These are phyloP conservation scores for Dictyostelium brefeldianum DNA, from an alignment of 78 protist species.

Conservation along the genomic window DNA sequence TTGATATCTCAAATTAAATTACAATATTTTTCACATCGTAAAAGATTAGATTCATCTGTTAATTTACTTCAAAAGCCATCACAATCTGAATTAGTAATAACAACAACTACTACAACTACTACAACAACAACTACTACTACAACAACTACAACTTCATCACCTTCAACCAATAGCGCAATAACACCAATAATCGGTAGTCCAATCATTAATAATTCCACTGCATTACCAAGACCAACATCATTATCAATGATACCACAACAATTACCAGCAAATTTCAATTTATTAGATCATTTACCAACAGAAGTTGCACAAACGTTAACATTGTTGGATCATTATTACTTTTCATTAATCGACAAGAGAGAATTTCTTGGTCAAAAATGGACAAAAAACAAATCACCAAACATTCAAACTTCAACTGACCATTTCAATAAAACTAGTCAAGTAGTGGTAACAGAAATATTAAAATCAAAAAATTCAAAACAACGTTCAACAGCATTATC, in stretches of 20 bases:
- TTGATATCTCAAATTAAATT: constrained; percentile 21
- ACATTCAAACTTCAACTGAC: constrained; percentile 48
- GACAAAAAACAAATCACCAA: constrained; percentile 69
- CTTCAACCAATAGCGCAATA: too few relatives aligned
- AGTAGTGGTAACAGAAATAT: constrained; percentile 17
- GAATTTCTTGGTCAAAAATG: constrained; percentile 58
- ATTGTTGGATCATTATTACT: constrained; percentile 18
- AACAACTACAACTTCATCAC: not conserved
- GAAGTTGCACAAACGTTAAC: constrained; percentile 63
- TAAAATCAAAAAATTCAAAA: constrained; percentile 42
- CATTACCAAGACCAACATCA: not conserved
- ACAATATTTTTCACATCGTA: constrained; percentile 42
- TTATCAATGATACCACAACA: not conserved
- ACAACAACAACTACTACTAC: not conserved
- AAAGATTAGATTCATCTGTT: not conserved
- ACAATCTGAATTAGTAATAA: not conserved
- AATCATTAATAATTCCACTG: not conserved
- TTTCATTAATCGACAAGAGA: constrained; percentile 60
- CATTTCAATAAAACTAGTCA: constrained; percentile 56
- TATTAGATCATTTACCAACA: constrained; percentile 18
- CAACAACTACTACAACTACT: not conserved
- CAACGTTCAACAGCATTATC: constrained; percentile 7
- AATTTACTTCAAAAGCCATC: not conserved
- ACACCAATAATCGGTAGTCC: not conserved
- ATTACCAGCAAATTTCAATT: constrained; percentile 18